phyloP scores from a whole-genome alignment of 169 alveolate genomes.

The Sarcocystis neurona region DNA sequence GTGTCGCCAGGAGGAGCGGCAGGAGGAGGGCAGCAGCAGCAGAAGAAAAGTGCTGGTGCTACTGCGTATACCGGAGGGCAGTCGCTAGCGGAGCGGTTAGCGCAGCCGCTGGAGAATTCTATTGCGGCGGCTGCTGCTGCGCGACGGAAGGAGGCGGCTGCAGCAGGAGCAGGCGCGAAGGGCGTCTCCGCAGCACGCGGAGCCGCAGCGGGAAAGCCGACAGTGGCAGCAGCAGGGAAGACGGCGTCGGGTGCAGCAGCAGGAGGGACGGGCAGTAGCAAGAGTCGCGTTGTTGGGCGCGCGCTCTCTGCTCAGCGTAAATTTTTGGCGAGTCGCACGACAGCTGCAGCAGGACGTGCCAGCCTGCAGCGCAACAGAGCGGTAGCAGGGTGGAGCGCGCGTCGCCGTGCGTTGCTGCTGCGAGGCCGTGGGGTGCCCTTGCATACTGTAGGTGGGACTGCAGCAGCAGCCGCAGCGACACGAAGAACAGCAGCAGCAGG shows the following conservation, averaged over 20 bases:
- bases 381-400: no score
- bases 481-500: not conserved
- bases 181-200: not conserved
- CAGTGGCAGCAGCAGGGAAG: no score
- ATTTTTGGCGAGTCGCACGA: not conserved
- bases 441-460: constrained; percentile 18
- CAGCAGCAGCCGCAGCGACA: constrained; percentile 16
- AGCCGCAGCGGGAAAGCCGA: no score
- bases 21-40: not conserved
- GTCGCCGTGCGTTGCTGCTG: no score
- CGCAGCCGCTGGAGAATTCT: constrained; percentile 28
- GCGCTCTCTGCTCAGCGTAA: constrained; percentile 13
- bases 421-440: no score
- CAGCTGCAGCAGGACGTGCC: constrained; percentile 32
- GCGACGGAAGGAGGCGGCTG: not conserved
- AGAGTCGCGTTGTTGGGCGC: constrained; percentile 8
- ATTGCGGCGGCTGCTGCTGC: not conserved
- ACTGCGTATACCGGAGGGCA: constrained; percentile 14
- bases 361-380: constrained; percentile 33
- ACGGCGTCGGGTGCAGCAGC: no score
- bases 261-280: constrained; percentile 15
- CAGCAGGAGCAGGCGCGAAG: constrained; percentile 40
- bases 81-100: constrained; percentile 19
- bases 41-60: not conserved
- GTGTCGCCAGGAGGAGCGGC: not conserved